Evolutionary conservation across 1,284 basidiomycete genomes (phyloP), one percentile per base, ranked within the genome.

Genomic region (Sphaerobolus stellatus): DNA sequence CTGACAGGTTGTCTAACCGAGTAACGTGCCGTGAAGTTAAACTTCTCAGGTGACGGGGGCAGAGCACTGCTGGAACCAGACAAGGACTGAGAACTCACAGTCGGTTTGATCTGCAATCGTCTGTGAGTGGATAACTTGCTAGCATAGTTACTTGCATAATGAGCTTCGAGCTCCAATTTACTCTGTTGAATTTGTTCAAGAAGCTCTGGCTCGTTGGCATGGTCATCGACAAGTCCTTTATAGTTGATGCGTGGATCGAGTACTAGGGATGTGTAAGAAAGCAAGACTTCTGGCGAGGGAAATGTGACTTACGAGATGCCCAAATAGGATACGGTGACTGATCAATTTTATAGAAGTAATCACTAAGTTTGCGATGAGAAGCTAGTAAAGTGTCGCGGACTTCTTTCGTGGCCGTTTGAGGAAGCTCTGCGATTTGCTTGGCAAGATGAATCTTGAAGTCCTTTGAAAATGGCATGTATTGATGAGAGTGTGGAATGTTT

Each of bases 401-500:
- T 9, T 33, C 18, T 14, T 25, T 30, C 18, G 33, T 11, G 14
- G 45, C 41, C 41, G 16, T 43, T 16, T 4, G 18, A 18, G 59
- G 57, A 27, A 59, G 48, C n/a, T 48, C 33, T 44, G 4, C 30
- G 28, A 64, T 11, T n/a, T 25, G 6, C n/a, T 52, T 38, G 29
- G 41, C 22, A 14, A 66, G 29, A 45, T 54, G 33, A 36, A 4
- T 61, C 52, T 48, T 68, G 64, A 1, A 68, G 56, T 2, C 45
- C 50, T 3, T 58, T 47, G 52, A 67, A 67, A 27, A 60, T 33
- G 1, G 58, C 56, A 43, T 62, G 61, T 1, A 53, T 56, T 1
- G 54, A 48, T 0, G 60, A 62, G 2, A 68, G 49, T 53, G 61
- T 64, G 0, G 63, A 56, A 2, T 45, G 47, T 48, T 59, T 63